Percentiles rank a stretch among this genome's conserved stretches.
phyloP scores from a whole-genome alignment of 164 flowering plant species.

The Dillenia turbinata region DNA sequence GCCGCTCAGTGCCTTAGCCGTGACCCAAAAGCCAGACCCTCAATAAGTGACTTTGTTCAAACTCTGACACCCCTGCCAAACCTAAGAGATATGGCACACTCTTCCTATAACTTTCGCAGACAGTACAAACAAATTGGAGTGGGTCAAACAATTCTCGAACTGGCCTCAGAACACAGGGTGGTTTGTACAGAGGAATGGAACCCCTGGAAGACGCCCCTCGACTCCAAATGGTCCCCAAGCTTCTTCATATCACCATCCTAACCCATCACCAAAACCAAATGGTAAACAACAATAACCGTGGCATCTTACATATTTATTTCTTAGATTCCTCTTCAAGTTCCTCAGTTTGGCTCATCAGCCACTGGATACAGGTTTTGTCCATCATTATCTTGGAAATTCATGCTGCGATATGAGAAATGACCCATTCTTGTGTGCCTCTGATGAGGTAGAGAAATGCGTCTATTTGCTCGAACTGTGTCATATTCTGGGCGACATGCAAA shows the following conservation, averaged over 20 bases:
- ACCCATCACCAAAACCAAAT: conserved; percentile 47
- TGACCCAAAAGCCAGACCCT: conserved; percentile 47
- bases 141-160: conserved; percentile 34
- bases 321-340: neutral
- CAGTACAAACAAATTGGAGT: conserved; percentile 47
- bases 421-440: too few relatives aligned
- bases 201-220: conserved; percentile 47
- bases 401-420: too few relatives aligned
- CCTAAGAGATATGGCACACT: conserved; percentile 65
- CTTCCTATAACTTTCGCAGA: conserved; percentile 57
- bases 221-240: conserved; percentile 48
- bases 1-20: conserved; percentile 52
- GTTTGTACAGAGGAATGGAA: conserved; percentile 38
- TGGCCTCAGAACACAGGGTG: conserved; percentile 36
- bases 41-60: conserved; percentile 52
- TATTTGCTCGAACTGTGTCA: too few relatives aligned
- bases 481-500: too few relatives aligned
- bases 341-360: too few relatives aligned
- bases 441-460: too few relatives aligned
- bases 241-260: conserved; percentile 44
- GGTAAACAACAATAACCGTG: conserved; percentile 30
- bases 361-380: too few relatives aligned
- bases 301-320: conserved; percentile 4
- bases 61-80: conserved; percentile 35
- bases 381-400: too few relatives aligned